These are phyloP conservation scores for Sporisorium iseilematis-ciliati DNA, from an alignment of 1,284 basidiomycete genomes.

Conservation along the genomic window DNA sequence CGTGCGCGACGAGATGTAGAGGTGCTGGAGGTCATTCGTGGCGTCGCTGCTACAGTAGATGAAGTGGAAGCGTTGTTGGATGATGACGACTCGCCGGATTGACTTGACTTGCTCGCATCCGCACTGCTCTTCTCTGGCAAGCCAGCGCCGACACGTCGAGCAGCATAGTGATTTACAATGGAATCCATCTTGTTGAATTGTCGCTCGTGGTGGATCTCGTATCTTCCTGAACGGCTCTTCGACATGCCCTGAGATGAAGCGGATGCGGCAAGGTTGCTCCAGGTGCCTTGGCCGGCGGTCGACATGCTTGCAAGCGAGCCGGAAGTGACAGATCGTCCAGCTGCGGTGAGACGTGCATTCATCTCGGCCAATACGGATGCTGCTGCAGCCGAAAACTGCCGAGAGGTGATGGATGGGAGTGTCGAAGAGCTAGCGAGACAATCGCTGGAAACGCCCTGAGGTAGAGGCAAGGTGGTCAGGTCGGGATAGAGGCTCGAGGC, in stretches of 20 bases:
- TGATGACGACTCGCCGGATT: neutral
- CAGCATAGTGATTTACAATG: slow-evolving; percentile 58
- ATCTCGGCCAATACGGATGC: slow-evolving; percentile 56
- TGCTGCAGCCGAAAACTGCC: slow-evolving; percentile 48
- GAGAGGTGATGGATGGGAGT: slow-evolving; percentile 43
- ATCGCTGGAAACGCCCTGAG: slow-evolving; percentile 29
- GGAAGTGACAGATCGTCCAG: slow-evolving; percentile 33
- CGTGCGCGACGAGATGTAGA: slow-evolving; percentile 14
- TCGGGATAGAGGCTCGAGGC: slow-evolving; percentile 42
- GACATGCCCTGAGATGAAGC: slow-evolving; percentile 39
- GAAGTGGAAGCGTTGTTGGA: slow-evolving; percentile 4
- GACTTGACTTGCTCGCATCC: slow-evolving; percentile 4
- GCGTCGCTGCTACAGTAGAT: neutral
- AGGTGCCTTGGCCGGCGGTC: slow-evolving; percentile 30
- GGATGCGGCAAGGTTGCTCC: slow-evolving; percentile 26
- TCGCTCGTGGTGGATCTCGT: slow-evolving; percentile 51
- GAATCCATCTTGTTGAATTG: slow-evolving; percentile 59
- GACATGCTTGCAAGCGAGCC: slow-evolving; percentile 38
- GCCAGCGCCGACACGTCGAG: slow-evolving; percentile 31
- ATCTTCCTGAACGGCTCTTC: slow-evolving; percentile 38
- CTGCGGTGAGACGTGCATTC: slow-evolving; percentile 52
- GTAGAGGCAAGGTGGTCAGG: slow-evolving; percentile 20
- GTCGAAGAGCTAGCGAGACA: slow-evolving; percentile 38
- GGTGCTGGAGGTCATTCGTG: slow-evolving; percentile 13
- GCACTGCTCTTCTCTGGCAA: neutral